Base-by-base conservation (phyloP, 192 early-diverging fungal genomes). In the Podila verticillata region DNA sequence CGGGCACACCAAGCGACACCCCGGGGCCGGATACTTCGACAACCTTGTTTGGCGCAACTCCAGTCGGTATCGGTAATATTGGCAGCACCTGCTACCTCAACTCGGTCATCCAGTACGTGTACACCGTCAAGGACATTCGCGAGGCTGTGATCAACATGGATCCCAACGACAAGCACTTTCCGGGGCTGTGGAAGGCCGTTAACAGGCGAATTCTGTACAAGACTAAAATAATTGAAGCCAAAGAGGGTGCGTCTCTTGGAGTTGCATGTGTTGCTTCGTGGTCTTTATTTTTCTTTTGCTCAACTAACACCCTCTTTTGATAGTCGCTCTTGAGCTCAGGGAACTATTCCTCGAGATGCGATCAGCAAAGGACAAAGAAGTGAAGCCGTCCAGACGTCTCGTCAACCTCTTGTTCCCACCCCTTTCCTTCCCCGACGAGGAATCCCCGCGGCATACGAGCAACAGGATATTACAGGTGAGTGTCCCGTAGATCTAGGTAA, bases 71-170 rank as follows among this genome's bases (percentile, higher is more conserved):
- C 47, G 83, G 85, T 30, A 96, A 96, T 61, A 93, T 95, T 74
- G 94, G 94, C 48, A 95, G 94, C 56, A 97, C 95, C 0, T 97
- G 95, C 81, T 97, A 97, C 72, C 84, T 97, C 20, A 97, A 96
- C 75, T 93, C 93, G 44, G 75, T 97, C 24, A 80, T 97, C 26
- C 90, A 94, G 85, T 93, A 92, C 61, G 80, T 92, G 26, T 95
- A 89, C 60, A 92, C 92, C 0, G 65, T 95, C 4, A 58, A 83
- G 30, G 87, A 88, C 1, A 75, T 95, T 5, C 87, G 94, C 3
- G 69, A 88, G 10, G 80, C 91, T 1, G 88, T 95, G 7, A 61
- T 94, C 65, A 74, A 87, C 19, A 83, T 85, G 69, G 89, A 82
- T 51, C 65, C 81, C 8, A 73, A 83, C 48, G 74, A 86, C 28